Evolutionary conservation across 2,329 filamentous ascomycete species (phyloP).

Genomic region (Bisporella sp.): DNA sequence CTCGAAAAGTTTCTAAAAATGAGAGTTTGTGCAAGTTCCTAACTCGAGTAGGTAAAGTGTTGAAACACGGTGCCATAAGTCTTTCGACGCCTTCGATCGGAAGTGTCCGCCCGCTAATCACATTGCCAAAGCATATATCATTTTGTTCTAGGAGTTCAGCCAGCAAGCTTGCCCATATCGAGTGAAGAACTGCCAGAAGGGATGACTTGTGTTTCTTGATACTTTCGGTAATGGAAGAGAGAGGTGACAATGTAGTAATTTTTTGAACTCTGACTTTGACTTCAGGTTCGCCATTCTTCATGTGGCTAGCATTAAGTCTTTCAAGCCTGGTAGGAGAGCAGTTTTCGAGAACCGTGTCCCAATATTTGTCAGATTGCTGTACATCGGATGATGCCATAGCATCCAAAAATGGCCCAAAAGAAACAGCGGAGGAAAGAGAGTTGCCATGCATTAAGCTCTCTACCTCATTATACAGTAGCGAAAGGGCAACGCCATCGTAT

Average conservation of each 20-base stretch:
- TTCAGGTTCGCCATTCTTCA: background rate
- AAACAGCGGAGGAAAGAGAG: constrained; percentile 39
- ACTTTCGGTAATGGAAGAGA: constrained; percentile 36
- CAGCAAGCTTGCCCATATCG: constrained; percentile 64
- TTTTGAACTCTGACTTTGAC: constrained; percentile 9
- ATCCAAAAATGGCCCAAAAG: constrained; percentile 58
- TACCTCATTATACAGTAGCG: constrained; percentile 62
- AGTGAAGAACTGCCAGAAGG: constrained; percentile 61
- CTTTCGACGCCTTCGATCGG: constrained; percentile 58
- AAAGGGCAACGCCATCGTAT: constrained; percentile 78
- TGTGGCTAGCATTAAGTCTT: background rate
- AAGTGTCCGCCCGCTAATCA: constrained; percentile 70
- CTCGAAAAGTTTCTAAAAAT: constrained; percentile 26
- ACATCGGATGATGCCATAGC: constrained; percentile 46
- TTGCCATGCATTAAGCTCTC: constrained; percentile 47
- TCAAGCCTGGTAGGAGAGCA: constrained; percentile 34
- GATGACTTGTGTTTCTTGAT: constrained; percentile 50
- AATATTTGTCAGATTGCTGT: constrained; percentile 53
- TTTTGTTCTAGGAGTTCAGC: constrained; percentile 43
- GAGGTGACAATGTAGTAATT: constrained; percentile 7
- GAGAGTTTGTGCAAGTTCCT: constrained; percentile 46
- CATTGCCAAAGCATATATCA: constrained; percentile 83
- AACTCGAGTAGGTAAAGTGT: constrained; percentile 70
- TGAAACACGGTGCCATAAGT: constrained; percentile 87
- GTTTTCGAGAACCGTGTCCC: constrained; percentile 48